Base-by-base conservation (phyloP, 2,329 filamentous ascomycete species). In the Berkeleyomyces basicola region DNA sequence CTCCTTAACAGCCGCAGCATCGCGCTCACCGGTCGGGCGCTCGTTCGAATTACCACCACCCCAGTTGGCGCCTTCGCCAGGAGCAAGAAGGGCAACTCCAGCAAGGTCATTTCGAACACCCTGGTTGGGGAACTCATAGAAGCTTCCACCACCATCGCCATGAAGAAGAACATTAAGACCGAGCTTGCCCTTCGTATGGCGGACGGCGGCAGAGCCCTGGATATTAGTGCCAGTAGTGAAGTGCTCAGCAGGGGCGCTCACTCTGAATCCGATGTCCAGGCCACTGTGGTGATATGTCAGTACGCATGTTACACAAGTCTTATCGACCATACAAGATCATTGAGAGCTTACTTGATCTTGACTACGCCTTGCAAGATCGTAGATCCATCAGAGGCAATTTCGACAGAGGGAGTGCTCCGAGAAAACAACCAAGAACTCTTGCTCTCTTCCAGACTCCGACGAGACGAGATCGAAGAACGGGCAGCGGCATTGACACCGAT, bases 91-190 rank as follows among this genome's bases (percentile, higher is more conserved):
- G 7, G 73, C 78, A 7, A 80, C 77, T 65, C 79, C 79, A 69
- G 79, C 78, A 40, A 79, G 75, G 66, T 76, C 76, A 59, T 71
- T 69, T 62, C 78, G 76, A 9, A 81, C 76, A 16, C 74, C 76
- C 67, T 81, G 77, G 70, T 81, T 81, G 43, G 79, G 79, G 71
- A 81, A 79, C 68, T 79, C 78, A 70, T 80, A 79, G 74, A 81
- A 82, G 10, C 78, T 80, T 67, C 81, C 77, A 5, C 81, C 81
- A 49, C 81, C 80, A 68, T 83, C 81, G 59, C 80, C 80, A 68
- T 83, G 81, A 3, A 83, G 75, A 43, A 83, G 75, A 11, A 83
- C 77, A 67, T 83, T 83, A 5, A 81, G 72, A 59, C 79, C 79
- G 39, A 79, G 71, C 5, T 71, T 66, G 4, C 76, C 75, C 0